Percentiles rank a stretch among this genome's conserved stretches.
phyloP scores from a whole-genome alignment of 2,329 filamentous ascomycete species.

The Fusarium humuli region DNA sequence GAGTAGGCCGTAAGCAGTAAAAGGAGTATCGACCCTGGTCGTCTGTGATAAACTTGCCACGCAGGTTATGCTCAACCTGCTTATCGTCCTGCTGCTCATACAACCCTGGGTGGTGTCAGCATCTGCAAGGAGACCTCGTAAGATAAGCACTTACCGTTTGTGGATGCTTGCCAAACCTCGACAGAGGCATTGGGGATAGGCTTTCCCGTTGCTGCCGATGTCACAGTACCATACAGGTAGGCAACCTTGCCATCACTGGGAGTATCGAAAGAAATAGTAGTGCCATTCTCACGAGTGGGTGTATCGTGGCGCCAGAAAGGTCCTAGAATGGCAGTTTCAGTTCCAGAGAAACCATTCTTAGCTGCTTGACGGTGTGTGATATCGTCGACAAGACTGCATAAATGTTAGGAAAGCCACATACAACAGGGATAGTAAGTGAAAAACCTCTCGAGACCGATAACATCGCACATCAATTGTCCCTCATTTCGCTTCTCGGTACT shows the following conservation, averaged over 20 bases:
- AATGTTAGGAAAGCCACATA: not conserved
- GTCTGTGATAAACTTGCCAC: conserved; percentile 78
- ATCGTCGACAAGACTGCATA: conserved; percentile 74
- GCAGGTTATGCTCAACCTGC: conserved; percentile 79
- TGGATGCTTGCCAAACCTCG: conserved; percentile 84
- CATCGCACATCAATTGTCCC: conserved; percentile 77
- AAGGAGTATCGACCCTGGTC: conserved; percentile 71
- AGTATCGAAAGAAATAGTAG: conserved; percentile 69
- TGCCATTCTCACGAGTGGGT: conserved; percentile 76
- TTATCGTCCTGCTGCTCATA: conserved; percentile 80
- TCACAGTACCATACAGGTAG: conserved; percentile 72
- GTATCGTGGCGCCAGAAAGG: conserved; percentile 85
- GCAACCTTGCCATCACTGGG: conserved; percentile 64
- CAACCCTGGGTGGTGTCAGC: conserved; percentile 48
- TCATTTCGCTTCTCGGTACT: conserved; percentile 77
- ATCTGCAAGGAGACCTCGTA: rapidly evolving
- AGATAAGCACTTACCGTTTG: conserved; percentile 64
- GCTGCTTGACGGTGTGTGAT: conserved; percentile 75
- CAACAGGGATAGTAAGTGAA: not conserved
- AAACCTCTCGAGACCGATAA: conserved; percentile 78
- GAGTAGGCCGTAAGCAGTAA: conserved; percentile 70
- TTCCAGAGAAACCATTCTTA: conserved; percentile 61
- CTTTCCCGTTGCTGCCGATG: conserved; percentile 68
- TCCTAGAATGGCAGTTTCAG: conserved; percentile 82
- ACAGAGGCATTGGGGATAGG: conserved; percentile 74